phyloP scores from a whole-genome alignment of 345 rosid species.

The Boechera retrofracta region DNA sequence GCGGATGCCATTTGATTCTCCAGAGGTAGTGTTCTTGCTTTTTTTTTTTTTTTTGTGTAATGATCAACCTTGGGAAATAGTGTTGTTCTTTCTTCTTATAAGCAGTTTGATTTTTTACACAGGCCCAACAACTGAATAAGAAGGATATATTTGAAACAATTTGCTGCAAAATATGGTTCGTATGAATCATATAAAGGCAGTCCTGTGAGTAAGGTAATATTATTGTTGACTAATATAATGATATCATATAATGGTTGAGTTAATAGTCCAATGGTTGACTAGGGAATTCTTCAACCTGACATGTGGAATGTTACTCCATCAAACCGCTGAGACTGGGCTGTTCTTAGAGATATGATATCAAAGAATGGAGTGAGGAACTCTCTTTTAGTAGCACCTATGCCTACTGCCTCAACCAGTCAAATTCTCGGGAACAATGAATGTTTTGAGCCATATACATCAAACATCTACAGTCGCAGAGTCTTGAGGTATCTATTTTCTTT shows the following conservation, averaged over 20 bases:
- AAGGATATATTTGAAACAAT: not conserved
- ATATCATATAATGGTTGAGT: not conserved
- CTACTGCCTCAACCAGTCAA: conserved; percentile 88
- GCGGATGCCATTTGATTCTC: not conserved
- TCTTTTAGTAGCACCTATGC: conserved; percentile 69
- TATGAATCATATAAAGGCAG: not conserved
- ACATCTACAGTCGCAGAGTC: conserved; percentile 75
- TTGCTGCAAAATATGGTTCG: not conserved
- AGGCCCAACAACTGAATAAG: not conserved
- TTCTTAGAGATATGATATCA: not conserved
- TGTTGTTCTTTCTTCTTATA: too few relatives aligned
- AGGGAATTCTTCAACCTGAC: not conserved
- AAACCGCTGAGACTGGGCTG: not conserved
- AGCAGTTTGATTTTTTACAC: not conserved
- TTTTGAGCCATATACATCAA: conserved; percentile 82
- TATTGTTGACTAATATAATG: not conserved
- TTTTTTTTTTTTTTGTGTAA: not conserved
- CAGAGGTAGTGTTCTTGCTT: not conserved
- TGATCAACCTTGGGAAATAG: not conserved
- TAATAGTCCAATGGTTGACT: not conserved
- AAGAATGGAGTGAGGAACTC: not conserved
- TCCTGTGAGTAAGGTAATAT: not conserved
- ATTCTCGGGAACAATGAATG: conserved; percentile 83
- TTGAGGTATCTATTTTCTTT: conserved; percentile 50
- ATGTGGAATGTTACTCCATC: not conserved